A percentile compares a stretch with the other conserved stretches of the same genome.
Conservation (phyloP, 805 yeast species). For the Metschnikowia cerradonensis region DNA sequence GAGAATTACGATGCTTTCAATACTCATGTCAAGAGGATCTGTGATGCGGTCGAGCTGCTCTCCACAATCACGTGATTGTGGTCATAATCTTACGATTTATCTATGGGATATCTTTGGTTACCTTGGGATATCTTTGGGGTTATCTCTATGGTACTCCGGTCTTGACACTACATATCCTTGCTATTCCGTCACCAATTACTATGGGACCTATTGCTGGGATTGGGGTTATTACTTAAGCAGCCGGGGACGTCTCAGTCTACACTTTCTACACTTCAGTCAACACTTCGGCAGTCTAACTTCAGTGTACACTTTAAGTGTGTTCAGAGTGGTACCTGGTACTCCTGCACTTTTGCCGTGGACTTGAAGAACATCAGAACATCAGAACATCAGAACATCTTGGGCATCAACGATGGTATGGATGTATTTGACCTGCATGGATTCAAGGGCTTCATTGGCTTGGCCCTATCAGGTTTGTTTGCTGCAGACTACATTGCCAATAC, state of each 20-base stretch:
- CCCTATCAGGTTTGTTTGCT: conserved; percentile 88
- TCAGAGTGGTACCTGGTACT: too few relatives aligned
- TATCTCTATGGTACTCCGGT: too few relatives aligned
- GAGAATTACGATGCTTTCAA: conserved; percentile 18
- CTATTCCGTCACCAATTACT: too few relatives aligned
- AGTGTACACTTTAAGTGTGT: too few relatives aligned
- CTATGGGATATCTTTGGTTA: neutral
- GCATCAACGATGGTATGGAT: conserved; percentile 92
- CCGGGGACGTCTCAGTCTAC: too few relatives aligned
- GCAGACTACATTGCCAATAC: conserved; percentile 83
- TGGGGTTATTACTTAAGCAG: too few relatives aligned
- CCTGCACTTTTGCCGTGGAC: conserved; percentile 20
- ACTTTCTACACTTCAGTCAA: too few relatives aligned
- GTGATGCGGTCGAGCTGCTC: conserved; percentile 20
- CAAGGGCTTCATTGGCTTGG: conserved; percentile 83
- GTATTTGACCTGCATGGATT: conserved; percentile 91
- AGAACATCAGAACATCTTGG: conserved; percentile 26
- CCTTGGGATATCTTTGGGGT: too few relatives aligned
- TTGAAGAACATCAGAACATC: conserved; percentile 46
- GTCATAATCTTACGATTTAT: neutral
- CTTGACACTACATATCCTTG: too few relatives aligned
- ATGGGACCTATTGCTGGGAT: too few relatives aligned
- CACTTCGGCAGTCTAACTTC: too few relatives aligned
- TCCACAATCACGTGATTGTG: neutral
- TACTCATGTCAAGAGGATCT: conserved; percentile 25